Base-by-base conservation (phyloP, 2,329 filamentous ascomycete genomes). In the Penicillium sp. region DNA sequence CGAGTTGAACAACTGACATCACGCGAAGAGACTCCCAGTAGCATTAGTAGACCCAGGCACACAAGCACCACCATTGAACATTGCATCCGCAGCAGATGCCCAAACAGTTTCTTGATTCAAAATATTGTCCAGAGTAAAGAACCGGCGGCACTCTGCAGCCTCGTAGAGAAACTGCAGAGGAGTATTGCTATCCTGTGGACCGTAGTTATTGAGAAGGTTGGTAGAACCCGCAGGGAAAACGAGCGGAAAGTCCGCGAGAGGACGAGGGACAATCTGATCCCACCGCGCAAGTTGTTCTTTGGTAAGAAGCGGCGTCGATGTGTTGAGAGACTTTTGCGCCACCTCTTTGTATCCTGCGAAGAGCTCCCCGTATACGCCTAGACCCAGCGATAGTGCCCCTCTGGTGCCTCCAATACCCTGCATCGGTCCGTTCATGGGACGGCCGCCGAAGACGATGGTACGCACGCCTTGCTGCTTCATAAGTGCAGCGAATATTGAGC, bases 321-420 rank as follows among this genome's bases (percentile, higher is more conserved):
- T 31, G 12, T 31, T 14, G 29, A 31, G 29, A 14, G 29, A 31
- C 29, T 31, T 14, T 31, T 31, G 12, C 12, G 29, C 29, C 12
- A 4, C 29, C 12, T 31, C 12, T 31, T 31, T 31, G 29, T 31
- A 31, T 3, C 12, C 29, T 31, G 29, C 29, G 29, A 31, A 31
- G 29, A 31, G 29, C 29, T 31, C 29, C 4, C 29, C 29, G 12
- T 31, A 5, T 14, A 31, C 29, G 12, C 29, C 14, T 31, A 31
- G 12, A 14, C 29, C 12, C 12, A 15, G 18, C 3, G 25, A 33
- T 18, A 23, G 29, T 5, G 63, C 56, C 1, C 85, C 85, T 62
- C 85, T 84, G 53, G 83, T 78, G 9, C 85, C 85, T 18, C 84
- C 83, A 23, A 86, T 75, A 6, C 77, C 79, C 71, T 87, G 83